Evolutionary conservation across 2,329 filamentous ascomycete genomes (phyloP), one percentile per base, ranked within the genome.

Genomic region (Corinectria fuckeliana): DNA sequence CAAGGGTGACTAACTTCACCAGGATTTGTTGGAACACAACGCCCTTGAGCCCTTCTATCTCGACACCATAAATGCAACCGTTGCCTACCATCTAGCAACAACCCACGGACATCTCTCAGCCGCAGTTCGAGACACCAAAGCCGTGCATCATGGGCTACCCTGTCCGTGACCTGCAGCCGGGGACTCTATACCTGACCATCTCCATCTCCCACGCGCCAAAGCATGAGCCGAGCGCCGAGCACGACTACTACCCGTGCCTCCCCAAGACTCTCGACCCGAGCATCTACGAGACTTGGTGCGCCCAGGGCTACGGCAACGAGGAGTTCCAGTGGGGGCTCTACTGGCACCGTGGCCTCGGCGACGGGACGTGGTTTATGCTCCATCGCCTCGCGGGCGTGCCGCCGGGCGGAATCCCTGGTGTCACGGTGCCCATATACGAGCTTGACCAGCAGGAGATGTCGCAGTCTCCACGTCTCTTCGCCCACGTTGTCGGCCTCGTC

Each of bases 311-410:
- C 18, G 67, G 57, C 4, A 61, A 60, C 5, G 71, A 74, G 36
- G 71, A 76, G 41, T 76, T 77, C 45, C 65, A 69, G 62, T 77
- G 75, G 75, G 75, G 73, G n/a, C 55, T 77, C 45, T 77, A 77
- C 62, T 74, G 69, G 60, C 71, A 77, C 50, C 69, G 69, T 34
- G 56, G 53, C 39, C 58, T 62, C 20, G 60, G 61, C 21, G 60
- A 70, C 28, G 69, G 74, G 20, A 70, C 67, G 8, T 71, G 69
- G 71, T 73, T 74, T 56, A 63, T 51, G 26, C 64, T 63, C 50
- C 57, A 52, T 34, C 60, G 41, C 32, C 45, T 42, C 5, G 20
- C 45, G 6, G 44, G 41, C 18, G 21, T n/a, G 7, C 45, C 60
- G 16, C 44, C 57, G n/a, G 21, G 42, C 53, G 45, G 58, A 34